phyloP scores from a whole-genome alignment of 1,139 yeast species.

The Saccharomyces hybrid region DNA sequence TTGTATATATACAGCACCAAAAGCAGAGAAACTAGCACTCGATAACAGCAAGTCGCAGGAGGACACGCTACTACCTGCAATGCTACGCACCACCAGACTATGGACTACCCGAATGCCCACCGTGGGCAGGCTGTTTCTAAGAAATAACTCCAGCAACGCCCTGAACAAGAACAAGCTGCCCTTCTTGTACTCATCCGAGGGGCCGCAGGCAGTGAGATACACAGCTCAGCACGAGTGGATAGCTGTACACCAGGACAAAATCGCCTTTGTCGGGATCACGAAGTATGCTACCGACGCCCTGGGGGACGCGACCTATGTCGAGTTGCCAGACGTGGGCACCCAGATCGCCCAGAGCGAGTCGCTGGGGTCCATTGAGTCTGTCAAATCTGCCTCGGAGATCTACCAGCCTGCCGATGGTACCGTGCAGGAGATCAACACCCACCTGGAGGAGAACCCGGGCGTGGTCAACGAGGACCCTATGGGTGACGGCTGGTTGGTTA shows the following conservation, averaged over 20 bases:
- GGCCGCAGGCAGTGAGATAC: constrained; percentile 45
- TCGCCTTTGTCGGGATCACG: constrained; percentile 86
- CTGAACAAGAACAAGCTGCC: constrained; percentile 28
- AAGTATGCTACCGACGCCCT: constrained; percentile 95
- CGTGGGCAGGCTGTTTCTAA: constrained; percentile 4
- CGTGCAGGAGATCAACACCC: constrained; percentile 62
- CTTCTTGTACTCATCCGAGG: constrained; percentile 26
- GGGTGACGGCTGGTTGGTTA: constrained; percentile 92
- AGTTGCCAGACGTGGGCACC: constrained; percentile 73
- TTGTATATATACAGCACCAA: constrained; percentile 1
- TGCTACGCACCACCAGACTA: constrained; percentile 5
- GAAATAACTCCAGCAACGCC: constrained; percentile 19
- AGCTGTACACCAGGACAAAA: constrained; percentile 74
- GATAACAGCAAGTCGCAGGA: neutral
- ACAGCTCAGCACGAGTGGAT: constrained; percentile 96
- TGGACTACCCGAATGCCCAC: constrained; percentile 3
- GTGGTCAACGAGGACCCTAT: constrained; percentile 81
- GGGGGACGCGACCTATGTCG: constrained; percentile 94
- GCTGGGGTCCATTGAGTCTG: constrained; percentile 89
- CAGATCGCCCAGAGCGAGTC: constrained; percentile 68
- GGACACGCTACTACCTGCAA: neutral
- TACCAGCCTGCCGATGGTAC: constrained; percentile 83
- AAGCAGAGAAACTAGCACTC: neutral
- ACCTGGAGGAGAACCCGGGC: constrained; percentile 63
- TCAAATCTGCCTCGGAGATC: constrained; percentile 89